Evolutionary conservation across 78 protist genomes (phyloP), one percentile per base, ranked within the genome.

Genomic region (Guillardia theta): DNA sequence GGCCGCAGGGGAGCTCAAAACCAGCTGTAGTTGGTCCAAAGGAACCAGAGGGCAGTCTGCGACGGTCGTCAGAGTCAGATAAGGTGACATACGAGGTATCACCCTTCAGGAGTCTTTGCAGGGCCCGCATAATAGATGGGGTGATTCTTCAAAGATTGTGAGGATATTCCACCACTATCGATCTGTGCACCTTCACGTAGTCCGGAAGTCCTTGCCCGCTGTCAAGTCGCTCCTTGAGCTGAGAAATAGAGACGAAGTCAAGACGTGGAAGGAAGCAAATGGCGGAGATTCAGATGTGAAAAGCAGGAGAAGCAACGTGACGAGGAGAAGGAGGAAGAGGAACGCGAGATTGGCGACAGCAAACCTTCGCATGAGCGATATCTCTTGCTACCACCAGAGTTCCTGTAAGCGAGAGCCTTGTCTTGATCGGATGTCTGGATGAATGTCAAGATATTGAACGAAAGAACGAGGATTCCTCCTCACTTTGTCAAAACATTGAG

Each of bases 21-120:
- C n/a, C n/a, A n/a, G 98, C 98, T 0, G 98, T 97, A 27, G 98
- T 97, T 27, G 98, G 98, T 3, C 98, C 98, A 47, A 97, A 97
- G 39, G 96, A 95, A 21, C 98, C 98, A 5, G 93, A 41, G 30
- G 97, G 46, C 83, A 70, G n/a, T 8, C 70, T 58, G 70, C 58
- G 10, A 50, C 30, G 58, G 58, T 50, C 58, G 10, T 19, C 58
- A 15, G 58, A 50, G 58, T 15, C 58, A 50, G 58, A 15, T 50
- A 50, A 50, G 30, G 10, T 19, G 58, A 15, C 30, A 19, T 15
- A 19, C 10, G 58, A 15, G 30, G 58, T 50, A 15, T 50, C 15
- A 58, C 70, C 90, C 92, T 21, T 87, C 92, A 9, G 98, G 98
- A 18, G 96, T 97, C 94, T 97, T 97, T 30, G 98, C 98, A 6